Evolutionary conservation across 2,329 filamentous ascomycete genomes (phyloP).

Genomic region (Zarea fungicola): DNA sequence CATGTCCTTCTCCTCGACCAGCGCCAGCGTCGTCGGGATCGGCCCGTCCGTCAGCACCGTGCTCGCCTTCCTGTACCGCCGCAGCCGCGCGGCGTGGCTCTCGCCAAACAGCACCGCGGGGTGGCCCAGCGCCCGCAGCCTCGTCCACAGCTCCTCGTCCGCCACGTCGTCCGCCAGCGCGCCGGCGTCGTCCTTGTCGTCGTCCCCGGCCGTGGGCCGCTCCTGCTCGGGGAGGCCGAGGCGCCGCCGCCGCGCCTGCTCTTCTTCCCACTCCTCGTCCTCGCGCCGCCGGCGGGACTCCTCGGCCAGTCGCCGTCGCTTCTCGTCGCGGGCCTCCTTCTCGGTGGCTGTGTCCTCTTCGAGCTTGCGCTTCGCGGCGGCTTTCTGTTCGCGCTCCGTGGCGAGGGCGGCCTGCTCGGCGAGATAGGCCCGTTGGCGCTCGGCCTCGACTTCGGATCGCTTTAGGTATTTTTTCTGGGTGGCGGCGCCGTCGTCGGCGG

Average conservation of each 20-base stretch:
- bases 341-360: constrained; percentile 79
- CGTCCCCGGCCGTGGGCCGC: constrained; percentile 34
- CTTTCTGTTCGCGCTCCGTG: constrained; percentile 62
- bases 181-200: constrained; percentile 38
- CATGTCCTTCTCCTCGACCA: constrained; percentile 84
- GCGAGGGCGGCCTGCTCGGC: constrained; percentile 75
- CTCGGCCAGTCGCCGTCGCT: constrained; percentile 73
- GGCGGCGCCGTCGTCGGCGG: constrained; percentile 25
- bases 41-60: constrained; percentile 65
- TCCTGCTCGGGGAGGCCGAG: constrained; percentile 72
- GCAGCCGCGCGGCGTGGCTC: constrained; percentile 61
- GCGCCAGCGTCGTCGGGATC: constrained; percentile 77
- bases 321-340: constrained; percentile 68
- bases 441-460: constrained; percentile 79
- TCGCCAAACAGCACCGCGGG: constrained; percentile 79
- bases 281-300: constrained; percentile 67
- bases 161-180: constrained; percentile 55
- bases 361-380: constrained; percentile 75
- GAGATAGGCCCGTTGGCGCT: constrained; percentile 72
- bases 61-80: constrained; percentile 63
- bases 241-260: constrained; percentile 65
- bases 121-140: constrained; percentile 66
- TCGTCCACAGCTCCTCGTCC: constrained; percentile 63
- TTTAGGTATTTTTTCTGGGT: constrained; percentile 76
- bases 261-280: constrained; percentile 68